Evolutionary conservation across 352 stramenopile genomes (phyloP), one percentile per base, ranked within the genome.

Genomic region (Phytopythium aichiense): DNA sequence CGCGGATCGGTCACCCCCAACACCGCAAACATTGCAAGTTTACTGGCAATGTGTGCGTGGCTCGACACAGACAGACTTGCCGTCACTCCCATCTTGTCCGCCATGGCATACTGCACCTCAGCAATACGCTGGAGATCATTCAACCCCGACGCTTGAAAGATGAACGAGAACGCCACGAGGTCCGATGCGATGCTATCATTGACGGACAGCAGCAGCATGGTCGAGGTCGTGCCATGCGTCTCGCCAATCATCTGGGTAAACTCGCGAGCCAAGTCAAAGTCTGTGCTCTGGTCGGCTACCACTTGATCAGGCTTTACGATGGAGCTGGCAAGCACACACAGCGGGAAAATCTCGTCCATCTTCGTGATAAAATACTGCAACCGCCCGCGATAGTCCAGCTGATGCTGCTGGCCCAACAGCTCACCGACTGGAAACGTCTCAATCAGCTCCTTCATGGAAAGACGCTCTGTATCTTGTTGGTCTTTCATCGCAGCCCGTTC

Each of bases 101-200:
- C 33, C 53, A 58, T 46, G 0, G 18, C 35, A 4, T 38, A 49
- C 33, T 58, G 53, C 33, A 12, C 33, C 2, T 58, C 53, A 6
- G 53, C 53, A 7, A 58, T 43, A n/a, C 7, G 15, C 38, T 48
- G 35, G 6, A 58, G 53, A 18, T 58, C 53, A 12, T 37, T 58
- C 3, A 58, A 13, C 4, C 53, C 13, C 5, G 72, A 73, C 16
- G 61, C 48, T 25, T 79, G 69, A 5, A 82, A 62, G 28, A 89
- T 72, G 28, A 91, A 92, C 7, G 82, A 84, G 25, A 90, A 70
- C 5, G 82, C 84, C 62, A 92, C 85, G 31, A 91, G 61, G 60
- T 92, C 84, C 1, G 81, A 88, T 8, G 74, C 87, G 16, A 93
- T 42, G 15, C 49, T 43, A 13, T 43, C 38, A 22, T 58, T 28